Evolutionary conservation across 768 basidiomycete species (phyloP).

Genomic region (Rhizopogon vinicolor): DNA sequence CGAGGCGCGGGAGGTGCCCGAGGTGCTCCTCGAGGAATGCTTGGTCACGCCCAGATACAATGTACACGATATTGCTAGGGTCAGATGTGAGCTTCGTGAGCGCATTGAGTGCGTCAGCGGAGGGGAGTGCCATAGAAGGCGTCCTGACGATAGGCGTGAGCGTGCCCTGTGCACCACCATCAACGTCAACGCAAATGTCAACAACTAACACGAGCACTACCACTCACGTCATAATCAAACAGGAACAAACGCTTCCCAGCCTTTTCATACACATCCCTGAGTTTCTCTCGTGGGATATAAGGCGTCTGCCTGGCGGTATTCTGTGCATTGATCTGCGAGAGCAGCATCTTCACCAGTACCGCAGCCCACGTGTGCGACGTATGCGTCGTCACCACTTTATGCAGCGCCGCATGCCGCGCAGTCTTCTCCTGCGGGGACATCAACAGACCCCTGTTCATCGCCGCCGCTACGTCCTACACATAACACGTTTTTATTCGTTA

Average conservation of each 20-base stretch:
- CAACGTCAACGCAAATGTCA: background rate
- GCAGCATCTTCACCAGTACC: slow-evolving; percentile 81
- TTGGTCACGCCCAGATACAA: slow-evolving; percentile 95
- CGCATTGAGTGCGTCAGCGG: slow-evolving; percentile 65
- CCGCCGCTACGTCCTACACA: slow-evolving; percentile 74
- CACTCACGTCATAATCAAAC: slow-evolving; percentile 91
- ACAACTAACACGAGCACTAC: background rate
- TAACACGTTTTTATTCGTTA: background rate
- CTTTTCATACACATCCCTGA: slow-evolving; percentile 56
- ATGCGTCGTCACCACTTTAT: slow-evolving; percentile 86
- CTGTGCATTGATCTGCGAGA: slow-evolving; percentile 74
- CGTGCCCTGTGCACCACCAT: slow-evolving; percentile 60
- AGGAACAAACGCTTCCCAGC: slow-evolving; percentile 86
- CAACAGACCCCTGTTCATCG: slow-evolving; percentile 82
- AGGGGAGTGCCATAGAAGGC: slow-evolving; percentile 83
- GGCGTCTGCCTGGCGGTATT: slow-evolving; percentile 84
- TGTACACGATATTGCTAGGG: slow-evolving; percentile 89
- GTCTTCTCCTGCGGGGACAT: slow-evolving; percentile 80
- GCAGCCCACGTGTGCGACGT: slow-evolving; percentile 96
- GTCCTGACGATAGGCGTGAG: slow-evolving; percentile 95
- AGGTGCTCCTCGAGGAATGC: slow-evolving; percentile 90
- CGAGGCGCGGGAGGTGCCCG: slow-evolving; percentile 76
- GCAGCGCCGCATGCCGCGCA: slow-evolving; percentile 66
- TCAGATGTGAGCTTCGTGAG: slow-evolving; percentile 71
- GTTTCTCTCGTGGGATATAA: slow-evolving; percentile 59